These are phyloP conservation scores for Syzygium aqueum DNA, from an alignment of 345 rosid genomes.

Conservation along the genomic window DNA sequence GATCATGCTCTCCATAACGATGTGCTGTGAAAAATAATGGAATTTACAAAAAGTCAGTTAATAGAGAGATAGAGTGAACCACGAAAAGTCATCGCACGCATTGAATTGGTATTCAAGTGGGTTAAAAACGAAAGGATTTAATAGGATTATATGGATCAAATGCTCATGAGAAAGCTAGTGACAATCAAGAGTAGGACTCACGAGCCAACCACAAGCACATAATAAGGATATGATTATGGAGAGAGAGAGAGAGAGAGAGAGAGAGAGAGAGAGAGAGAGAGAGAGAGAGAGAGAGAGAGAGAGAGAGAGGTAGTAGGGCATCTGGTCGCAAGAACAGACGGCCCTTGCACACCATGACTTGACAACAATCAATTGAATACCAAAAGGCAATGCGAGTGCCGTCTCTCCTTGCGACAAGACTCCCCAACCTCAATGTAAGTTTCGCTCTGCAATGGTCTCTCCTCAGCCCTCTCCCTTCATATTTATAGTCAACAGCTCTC, in stretches of 20 bases:
- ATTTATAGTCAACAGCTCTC: neutral
- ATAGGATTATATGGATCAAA: neutral
- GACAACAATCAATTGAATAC: neutral
- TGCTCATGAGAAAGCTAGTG: neutral
- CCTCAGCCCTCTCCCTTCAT: neutral
- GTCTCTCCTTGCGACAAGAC: neutral
- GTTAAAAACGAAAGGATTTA: neutral
- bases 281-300: neutral
- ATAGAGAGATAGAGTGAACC: neutral
- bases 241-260: neutral
- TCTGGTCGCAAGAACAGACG: neutral
- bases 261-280: neutral
- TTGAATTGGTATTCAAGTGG: neutral
- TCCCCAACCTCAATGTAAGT: neutral
- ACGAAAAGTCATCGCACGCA: neutral
- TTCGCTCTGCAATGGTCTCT: neutral
- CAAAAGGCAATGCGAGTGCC: neutral
- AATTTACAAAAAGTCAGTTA: neutral
- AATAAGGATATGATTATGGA: neutral
- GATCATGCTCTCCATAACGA: constrained; percentile 2
- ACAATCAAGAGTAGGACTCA: neutral
- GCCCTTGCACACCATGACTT: neutral
- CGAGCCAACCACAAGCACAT: neutral
- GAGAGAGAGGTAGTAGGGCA: neutral
- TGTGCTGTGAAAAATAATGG: neutral